A percentile compares a stretch with the other conserved stretches of the same genome.
These are phyloP conservation scores for Colletotrichum kahawae DNA, from an alignment of 2,329 filamentous ascomycete species.

Conservation along the genomic window DNA sequence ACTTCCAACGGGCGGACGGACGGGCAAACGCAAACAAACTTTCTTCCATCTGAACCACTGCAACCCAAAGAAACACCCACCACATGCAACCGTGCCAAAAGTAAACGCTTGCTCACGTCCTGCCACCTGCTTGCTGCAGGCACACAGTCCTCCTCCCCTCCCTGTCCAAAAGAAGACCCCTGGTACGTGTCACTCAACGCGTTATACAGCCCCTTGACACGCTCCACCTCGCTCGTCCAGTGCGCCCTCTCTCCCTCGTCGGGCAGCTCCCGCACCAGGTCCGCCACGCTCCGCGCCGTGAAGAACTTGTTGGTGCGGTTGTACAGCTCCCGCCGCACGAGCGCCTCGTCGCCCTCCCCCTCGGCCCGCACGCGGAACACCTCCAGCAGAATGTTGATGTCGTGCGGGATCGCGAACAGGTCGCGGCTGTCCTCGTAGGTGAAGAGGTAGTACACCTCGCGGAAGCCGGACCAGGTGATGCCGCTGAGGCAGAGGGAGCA, in stretches of 20 bases:
- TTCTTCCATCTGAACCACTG: background rate
- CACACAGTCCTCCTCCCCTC: background rate
- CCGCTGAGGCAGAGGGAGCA: conserved; percentile 63
- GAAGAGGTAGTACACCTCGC: conserved; percentile 62
- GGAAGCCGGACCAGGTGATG: conserved; percentile 63
- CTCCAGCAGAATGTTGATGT: conserved; percentile 61
- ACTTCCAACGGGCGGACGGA: background rate
- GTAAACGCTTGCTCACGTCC: background rate
- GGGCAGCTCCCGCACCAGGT: conserved; percentile 42
- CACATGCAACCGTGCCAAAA: background rate
- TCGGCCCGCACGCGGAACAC: conserved; percentile 56
- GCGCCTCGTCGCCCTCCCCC: conserved; percentile 39
- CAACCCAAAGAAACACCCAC: background rate
- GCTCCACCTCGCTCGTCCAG: conserved; percentile 45
- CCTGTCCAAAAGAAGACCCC: background rate
- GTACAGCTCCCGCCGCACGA: conserved; percentile 50
- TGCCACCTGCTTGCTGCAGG: background rate
- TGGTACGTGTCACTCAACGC: conserved; percentile 54
- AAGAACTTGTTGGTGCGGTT: conserved; percentile 65
- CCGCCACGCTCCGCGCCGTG: conserved; percentile 43
- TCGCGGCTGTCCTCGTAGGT: conserved; percentile 64
- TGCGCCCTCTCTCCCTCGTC: conserved; percentile 38
- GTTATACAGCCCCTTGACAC: conserved; percentile 55
- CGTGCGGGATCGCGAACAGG: conserved; percentile 59
- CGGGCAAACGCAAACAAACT: background rate